Conservation (phyloP, 805 yeast genomes). For the Ogataea minuta region DNA sequence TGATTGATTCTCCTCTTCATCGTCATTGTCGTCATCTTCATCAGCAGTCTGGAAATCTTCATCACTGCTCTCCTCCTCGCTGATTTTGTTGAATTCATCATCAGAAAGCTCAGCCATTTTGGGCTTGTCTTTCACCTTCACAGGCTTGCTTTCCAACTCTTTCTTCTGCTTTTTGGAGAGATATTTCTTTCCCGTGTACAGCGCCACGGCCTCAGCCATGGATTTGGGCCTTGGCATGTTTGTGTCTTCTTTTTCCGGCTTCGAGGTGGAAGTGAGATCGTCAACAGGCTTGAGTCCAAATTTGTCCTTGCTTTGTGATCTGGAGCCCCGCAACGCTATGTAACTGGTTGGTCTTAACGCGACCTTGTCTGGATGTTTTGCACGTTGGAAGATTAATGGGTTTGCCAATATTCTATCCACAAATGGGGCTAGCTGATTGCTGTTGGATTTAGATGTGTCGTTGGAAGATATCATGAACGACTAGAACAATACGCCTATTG, state of each 20-base stretch:
- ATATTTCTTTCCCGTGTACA: conserved; percentile 54
- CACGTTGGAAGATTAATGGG: conserved; percentile 63
- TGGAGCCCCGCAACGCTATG: conserved; percentile 35
- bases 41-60: conserved; percentile 34
- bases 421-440: conserved; percentile 42
- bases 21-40: conserved; percentile 21
- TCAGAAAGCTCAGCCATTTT: conserved; percentile 12
- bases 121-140: conserved; percentile 11
- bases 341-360: conserved; percentile 48
- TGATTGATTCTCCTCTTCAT: conserved; percentile 7
- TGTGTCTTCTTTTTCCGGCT: conserved; percentile 4
- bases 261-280: neutral
- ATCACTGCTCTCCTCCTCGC: conserved; percentile 27
- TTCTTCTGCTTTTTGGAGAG: conserved; percentile 46
- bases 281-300: conserved; percentile 8
- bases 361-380: conserved; percentile 51
- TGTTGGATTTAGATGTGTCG: conserved; percentile 7
- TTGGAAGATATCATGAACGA: conserved; percentile 8
- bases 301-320: conserved; percentile 4
- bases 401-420: conserved; percentile 60
- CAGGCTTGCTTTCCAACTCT: conserved; percentile 24
- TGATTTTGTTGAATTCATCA: conserved; percentile 9
- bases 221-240: conserved; percentile 39
- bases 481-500: neutral
- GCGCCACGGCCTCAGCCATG: conserved; percentile 59